Base-by-base conservation (phyloP, 257 asterid genomes). In the Nyctanthes arbortristis region DNA sequence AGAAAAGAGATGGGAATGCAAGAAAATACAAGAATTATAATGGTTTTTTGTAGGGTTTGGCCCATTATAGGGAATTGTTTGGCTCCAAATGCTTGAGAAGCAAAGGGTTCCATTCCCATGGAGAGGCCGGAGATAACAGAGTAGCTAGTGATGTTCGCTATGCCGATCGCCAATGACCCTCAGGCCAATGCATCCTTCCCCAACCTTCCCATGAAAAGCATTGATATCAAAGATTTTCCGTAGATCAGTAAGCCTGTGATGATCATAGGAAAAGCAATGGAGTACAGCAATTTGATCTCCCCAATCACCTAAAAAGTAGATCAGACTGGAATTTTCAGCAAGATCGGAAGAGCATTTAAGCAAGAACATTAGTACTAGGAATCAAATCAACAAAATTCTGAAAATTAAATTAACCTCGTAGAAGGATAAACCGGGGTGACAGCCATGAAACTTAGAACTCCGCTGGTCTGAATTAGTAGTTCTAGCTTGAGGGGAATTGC, bases 31-130 rank as follows among this genome's bases (percentile, higher is more conserved):
- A 91, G 86, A 58, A 89, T 61, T 27, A 70, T 27, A 22, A 87
- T 35, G 6, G 88, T 89, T 54, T 96, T 77, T 32, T 85, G 87
- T 4, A 91, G 75, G 7, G 93, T 80, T 58, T 76, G 88, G 22
- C 66, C 66, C 75, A 89, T 80, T 24, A 87, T 68, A 7, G 79
- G 60, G 84, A 82, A 80, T n/a, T 81, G 87, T 4, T 81, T 80
- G 12, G 95, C 95, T 24, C 97, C 95, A 55, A 81, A 89, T 2
- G 97, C 96, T 68, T 89, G 96, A 12, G 89, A 78, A 10, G 89
- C 71, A 1, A 91, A 83, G 59, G 95, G 80, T 35, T 89, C 96
- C 87, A 84, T 85, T 20, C 97, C 97, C 59, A 76, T 67, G 39
- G 96, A 87, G 0, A 89, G 80, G 31, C 96, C 97, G 3, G 84